A percentile compares a stretch with the other conserved stretches of the same genome.
Evolutionary conservation across 179 eudicot species (phyloP).

Genomic region (Heliamphora pulchella): DNA sequence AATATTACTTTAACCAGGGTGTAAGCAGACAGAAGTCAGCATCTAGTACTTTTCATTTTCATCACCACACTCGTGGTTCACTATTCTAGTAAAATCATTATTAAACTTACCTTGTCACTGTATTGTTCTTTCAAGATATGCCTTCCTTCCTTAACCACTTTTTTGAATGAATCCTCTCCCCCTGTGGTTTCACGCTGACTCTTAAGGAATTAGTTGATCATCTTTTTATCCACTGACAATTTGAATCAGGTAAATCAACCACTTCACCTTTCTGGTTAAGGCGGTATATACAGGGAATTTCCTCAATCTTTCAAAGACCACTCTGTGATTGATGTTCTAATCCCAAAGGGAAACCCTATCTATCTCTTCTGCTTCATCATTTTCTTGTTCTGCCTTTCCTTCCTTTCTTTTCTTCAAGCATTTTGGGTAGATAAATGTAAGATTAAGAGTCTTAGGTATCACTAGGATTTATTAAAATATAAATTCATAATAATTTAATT

Average conservation of each 20-base stretch:
- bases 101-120: background rate
- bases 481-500: background rate
- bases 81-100: background rate
- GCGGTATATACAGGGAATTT: background rate
- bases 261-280: background rate
- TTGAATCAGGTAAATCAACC: background rate
- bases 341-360: background rate
- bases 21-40: background rate
- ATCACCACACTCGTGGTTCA: background rate
- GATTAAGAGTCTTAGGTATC: background rate
- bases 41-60: background rate
- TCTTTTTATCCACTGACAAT: slow-evolving; percentile 4
- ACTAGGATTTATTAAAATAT: background rate
- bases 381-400: too few relatives aligned
- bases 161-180: background rate
- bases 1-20: background rate
- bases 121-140: background rate
- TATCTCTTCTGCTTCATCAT: background rate
- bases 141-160: background rate
- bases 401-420: background rate
- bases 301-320: background rate
- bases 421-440: background rate
- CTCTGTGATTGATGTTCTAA: background rate
- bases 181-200: background rate
- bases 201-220: background rate